These are phyloP conservation scores for Termitomyces sp. DNA, from an alignment of 768 basidiomycete genomes.

Conservation along the genomic window DNA sequence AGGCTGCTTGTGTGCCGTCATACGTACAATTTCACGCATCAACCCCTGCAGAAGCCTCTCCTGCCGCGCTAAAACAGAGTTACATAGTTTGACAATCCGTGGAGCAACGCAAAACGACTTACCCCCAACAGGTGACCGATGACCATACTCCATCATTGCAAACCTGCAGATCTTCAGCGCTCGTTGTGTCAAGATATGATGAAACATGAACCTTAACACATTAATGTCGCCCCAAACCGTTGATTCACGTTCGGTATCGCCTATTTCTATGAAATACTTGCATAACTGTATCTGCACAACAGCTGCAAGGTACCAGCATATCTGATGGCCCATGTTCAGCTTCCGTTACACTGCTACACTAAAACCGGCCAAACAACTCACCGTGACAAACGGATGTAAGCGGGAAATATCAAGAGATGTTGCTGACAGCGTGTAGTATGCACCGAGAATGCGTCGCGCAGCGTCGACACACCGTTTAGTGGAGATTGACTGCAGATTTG, in stretches of 20 bases:
- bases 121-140: slow-evolving; percentile 82
- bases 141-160: slow-evolving; percentile 82
- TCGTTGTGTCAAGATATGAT: background rate
- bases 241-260: slow-evolving; percentile 71
- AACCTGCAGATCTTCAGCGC: slow-evolving; percentile 43
- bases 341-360: background rate
- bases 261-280: slow-evolving; percentile 81
- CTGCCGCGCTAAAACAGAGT: slow-evolving; percentile 60
- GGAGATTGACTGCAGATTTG: slow-evolving; percentile 61
- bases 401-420: slow-evolving; percentile 80
- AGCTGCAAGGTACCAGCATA: slow-evolving; percentile 90
- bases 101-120: slow-evolving; percentile 28
- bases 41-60: slow-evolving; percentile 79
- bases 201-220: slow-evolving; percentile 57
- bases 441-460: slow-evolving; percentile 68
- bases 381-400: slow-evolving; percentile 80
- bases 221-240: slow-evolving; percentile 90
- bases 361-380: slow-evolving; percentile 32
- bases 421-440: slow-evolving; percentile 76
- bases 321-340: slow-evolving; percentile 39
- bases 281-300: slow-evolving; percentile 85
- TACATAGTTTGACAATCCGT: slow-evolving; percentile 4
- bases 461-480: slow-evolving; percentile 74
- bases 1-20: slow-evolving; percentile 79
- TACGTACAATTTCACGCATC: slow-evolving; percentile 81